These are phyloP conservation scores for Argentina anserina DNA, from an alignment of 306 rosid species.

Conservation along the genomic window DNA sequence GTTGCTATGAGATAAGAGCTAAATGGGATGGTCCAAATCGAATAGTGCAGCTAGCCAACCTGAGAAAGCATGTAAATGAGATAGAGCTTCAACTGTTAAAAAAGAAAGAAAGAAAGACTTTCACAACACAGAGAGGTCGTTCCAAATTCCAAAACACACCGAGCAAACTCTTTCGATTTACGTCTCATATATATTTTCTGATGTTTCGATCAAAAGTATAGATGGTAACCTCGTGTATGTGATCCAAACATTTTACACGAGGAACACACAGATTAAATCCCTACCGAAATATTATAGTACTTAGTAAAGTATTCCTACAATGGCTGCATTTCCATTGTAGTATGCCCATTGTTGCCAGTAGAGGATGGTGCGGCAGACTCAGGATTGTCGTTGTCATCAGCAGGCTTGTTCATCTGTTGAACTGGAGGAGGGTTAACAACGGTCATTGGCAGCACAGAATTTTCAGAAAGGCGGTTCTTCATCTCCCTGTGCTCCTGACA, in stretches of 20 bases:
- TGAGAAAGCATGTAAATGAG: too few species aligned
- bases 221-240: slow-evolving; percentile 1
- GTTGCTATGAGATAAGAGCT: too few species aligned
- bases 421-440: slow-evolving; percentile 75
- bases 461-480: slow-evolving; percentile 75
- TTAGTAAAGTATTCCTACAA: slow-evolving; percentile 28
- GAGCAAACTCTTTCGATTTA: background rate
- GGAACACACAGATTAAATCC: slow-evolving; percentile 9
- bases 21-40: too few species aligned
- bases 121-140: background rate
- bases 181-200: background rate
- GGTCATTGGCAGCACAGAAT: slow-evolving; percentile 59
- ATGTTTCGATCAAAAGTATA: background rate
- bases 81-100: too few species aligned
- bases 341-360: slow-evolving; percentile 46
- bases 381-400: slow-evolving; percentile 30
- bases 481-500: slow-evolving; percentile 98
- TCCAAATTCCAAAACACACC: background rate
- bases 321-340: slow-evolving; percentile 80
- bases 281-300: slow-evolving; percentile 5
- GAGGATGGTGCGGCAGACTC: slow-evolving; percentile 47
- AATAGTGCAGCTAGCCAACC: too few species aligned
- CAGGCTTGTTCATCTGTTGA: slow-evolving; percentile 70
- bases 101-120: too few species aligned
- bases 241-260: slow-evolving; percentile 7